Percentiles rank a stretch among this genome's conserved stretches.
phyloP scores from a whole-genome alignment of 1,139 yeast species.

The Saccharomyces hybrid region DNA sequence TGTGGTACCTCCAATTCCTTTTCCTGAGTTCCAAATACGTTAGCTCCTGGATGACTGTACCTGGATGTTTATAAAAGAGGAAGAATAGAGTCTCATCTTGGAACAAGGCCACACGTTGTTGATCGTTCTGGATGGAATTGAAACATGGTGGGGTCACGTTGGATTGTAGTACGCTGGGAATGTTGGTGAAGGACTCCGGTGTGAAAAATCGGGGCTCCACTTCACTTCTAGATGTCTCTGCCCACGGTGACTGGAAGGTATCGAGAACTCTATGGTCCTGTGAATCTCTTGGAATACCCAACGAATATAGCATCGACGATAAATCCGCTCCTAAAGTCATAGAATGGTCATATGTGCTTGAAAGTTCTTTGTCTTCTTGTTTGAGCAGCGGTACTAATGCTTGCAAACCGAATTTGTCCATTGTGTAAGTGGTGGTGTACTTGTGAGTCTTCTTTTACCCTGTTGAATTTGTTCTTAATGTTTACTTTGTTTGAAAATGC shows the following conservation, averaged over 20 bases:
- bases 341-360: constrained; percentile 26
- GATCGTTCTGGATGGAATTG: constrained; percentile 42
- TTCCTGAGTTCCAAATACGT: constrained; percentile 85
- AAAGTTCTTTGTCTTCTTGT: constrained; percentile 22
- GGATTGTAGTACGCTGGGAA: constrained; percentile 33
- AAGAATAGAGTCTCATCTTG: constrained; percentile 91
- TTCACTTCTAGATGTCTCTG: constrained; percentile 79
- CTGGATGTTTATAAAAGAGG: constrained; percentile 88
- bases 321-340: constrained; percentile 81
- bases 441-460: background rate
- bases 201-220: constrained; percentile 69
- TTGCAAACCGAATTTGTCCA: constrained; percentile 64
- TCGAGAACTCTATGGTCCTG: constrained; percentile 42
- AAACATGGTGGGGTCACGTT: constrained; percentile 29
- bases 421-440: constrained; percentile 12
- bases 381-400: constrained; percentile 64
- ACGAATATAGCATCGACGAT: constrained; percentile 53
- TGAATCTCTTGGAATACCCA: constrained; percentile 26
- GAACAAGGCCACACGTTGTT: constrained; percentile 64
- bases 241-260: constrained; percentile 89
- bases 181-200: constrained; percentile 38
- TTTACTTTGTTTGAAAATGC: background rate
- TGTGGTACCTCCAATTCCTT: constrained; percentile 95
- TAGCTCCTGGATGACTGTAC: constrained; percentile 86
- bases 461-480: background rate